Evolutionary conservation across 2,329 filamentous ascomycete species (phyloP).

Genomic region (Huntiella decipiens): DNA sequence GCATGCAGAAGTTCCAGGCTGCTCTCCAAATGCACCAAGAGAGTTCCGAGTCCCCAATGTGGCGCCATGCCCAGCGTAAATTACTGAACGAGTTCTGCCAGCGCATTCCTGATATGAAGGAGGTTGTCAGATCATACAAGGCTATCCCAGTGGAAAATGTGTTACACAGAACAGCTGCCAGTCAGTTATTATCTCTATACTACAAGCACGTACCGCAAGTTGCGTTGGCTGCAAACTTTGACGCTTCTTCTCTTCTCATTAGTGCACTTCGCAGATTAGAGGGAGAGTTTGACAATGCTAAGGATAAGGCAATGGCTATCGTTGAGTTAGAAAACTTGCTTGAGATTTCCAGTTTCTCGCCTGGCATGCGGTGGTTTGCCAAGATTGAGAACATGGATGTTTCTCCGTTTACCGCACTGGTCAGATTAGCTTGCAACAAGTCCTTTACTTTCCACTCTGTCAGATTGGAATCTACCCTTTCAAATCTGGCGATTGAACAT

Average conservation of each 20-base stretch:
- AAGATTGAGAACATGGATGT: slow-evolving; percentile 44
- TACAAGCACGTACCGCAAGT: slow-evolving; percentile 65
- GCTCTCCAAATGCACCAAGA: slow-evolving; percentile 40
- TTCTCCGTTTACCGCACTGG: slow-evolving; percentile 54
- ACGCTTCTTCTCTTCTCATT: slow-evolving; percentile 61
- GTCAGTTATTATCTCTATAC: slow-evolving; percentile 63
- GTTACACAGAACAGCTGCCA: slow-evolving; percentile 60
- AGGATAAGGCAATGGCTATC: slow-evolving; percentile 35
- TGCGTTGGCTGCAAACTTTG: slow-evolving; percentile 69
- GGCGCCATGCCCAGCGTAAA: slow-evolving; percentile 49
- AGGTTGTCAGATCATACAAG: slow-evolving; percentile 57
- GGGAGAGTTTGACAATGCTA: slow-evolving; percentile 28
- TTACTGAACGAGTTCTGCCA: slow-evolving; percentile 58
- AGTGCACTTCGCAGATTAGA: slow-evolving; percentile 46
- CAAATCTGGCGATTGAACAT: slow-evolving; percentile 7
- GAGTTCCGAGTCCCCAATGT: slow-evolving; percentile 25
- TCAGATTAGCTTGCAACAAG: slow-evolving; percentile 26
- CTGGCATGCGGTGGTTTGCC: slow-evolving; percentile 79
- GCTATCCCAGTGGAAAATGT: slow-evolving; percentile 47
- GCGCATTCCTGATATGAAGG: slow-evolving; percentile 64
- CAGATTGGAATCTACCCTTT: slow-evolving; percentile 7
- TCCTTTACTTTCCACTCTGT: slow-evolving; percentile 9
- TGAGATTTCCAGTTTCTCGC: slow-evolving; percentile 59
- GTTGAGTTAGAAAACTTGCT: slow-evolving; percentile 70
- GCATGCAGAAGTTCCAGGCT: slow-evolving; percentile 56